Percentiles rank a stretch among this genome's conserved stretches.
Evolutionary conservation across 2,329 filamentous ascomycete genomes (phyloP).

Genomic region (Byssothecium circinans): DNA sequence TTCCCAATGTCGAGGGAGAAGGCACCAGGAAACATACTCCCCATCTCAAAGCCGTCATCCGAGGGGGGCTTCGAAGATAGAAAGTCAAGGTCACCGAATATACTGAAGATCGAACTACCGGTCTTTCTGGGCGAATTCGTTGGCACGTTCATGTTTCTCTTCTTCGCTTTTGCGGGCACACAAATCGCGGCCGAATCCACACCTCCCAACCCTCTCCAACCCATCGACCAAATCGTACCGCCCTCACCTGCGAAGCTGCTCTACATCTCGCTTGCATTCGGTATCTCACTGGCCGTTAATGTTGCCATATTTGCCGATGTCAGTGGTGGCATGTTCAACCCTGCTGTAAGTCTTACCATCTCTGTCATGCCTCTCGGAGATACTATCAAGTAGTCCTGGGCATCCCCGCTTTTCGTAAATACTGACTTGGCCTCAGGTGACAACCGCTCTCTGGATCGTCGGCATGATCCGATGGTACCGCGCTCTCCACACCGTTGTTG

Average conservation of each 20-base stretch:
- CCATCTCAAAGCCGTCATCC: not conserved
- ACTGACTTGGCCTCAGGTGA: slow-evolving; percentile 23
- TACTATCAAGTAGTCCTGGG: slow-evolving; percentile 9
- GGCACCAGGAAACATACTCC: not conserved
- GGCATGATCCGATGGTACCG: slow-evolving; percentile 27
- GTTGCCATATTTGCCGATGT: slow-evolving; percentile 42
- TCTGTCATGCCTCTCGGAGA: slow-evolving; percentile 6
- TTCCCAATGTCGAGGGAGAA: not conserved
- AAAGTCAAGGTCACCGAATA: not conserved
- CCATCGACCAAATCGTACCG: slow-evolving; percentile 8
- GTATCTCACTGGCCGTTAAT: slow-evolving; percentile 39
- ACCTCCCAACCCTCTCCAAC: slow-evolving; percentile 35
- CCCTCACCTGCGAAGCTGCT: slow-evolving; percentile 35
- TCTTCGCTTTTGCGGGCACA: slow-evolving; percentile 34
- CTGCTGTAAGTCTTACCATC: slow-evolving; percentile 29
- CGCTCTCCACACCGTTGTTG: slow-evolving; percentile 27
- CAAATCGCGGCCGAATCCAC: slow-evolving; percentile 53
- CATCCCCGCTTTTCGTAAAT: not conserved
- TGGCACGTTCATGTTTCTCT: slow-evolving; percentile 52
- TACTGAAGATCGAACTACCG: slow-evolving; percentile 14
- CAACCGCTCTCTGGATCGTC: slow-evolving; percentile 24
- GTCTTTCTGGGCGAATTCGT: slow-evolving; percentile 47
- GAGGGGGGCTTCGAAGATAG: not conserved
- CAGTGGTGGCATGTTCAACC: slow-evolving; percentile 36
- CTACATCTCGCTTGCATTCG: slow-evolving; percentile 40